Base-by-base conservation (phyloP, 225 moss, liverwort and hornwort species). In the Physcomitrium patens region DNA sequence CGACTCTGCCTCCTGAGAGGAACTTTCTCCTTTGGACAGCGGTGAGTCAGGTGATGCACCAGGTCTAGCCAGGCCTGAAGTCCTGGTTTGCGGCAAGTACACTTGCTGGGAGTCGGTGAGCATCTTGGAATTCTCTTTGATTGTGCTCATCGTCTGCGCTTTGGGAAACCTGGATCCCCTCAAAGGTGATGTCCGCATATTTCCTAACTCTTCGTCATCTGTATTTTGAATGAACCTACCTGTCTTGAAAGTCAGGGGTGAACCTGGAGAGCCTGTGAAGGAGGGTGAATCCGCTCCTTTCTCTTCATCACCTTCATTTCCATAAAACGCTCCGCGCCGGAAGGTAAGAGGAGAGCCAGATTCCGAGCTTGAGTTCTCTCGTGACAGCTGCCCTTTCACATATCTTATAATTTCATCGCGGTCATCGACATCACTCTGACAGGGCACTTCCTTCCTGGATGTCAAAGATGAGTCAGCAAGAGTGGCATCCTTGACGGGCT, bases 81-180 rank as follows among this genome's bases (percentile, higher is more conserved):
- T 77, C 55, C 61, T 72, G 41, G 80, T 76, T 60, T 72, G 76
- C 9, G 67, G 62, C 15, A 81, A 37, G 37, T 60, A 74, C 31
- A 28, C 75, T 75, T 54, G 70, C 61, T 77, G 78, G 18, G 78
- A 42, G 70, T 74, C 81, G 12, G 73, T 70, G 12, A 24, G 51
- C 59, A 68, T 46, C 60, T 77, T 69, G 3, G 79, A 69, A 20
- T 74, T 49, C 76, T 85, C 87, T 52, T 63, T 37, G 22, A 87
- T 80, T 49, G 84, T 82, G 75, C 74, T 79, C 82, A 85, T 80
- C 16, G 77, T 80, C 71, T 65, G 74, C n/a, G 87, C 80, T 69
- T 77, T 75, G 50, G 74, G 61, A 61, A 73, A 61, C 48, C 70
- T 82, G 24, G 76, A 16, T 45, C 73, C 59, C 17, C 80, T 62